These are phyloP conservation scores for Ambrosia hybrid DNA, from an alignment of 140 eudicot genomes.

Conservation along the genomic window DNA sequence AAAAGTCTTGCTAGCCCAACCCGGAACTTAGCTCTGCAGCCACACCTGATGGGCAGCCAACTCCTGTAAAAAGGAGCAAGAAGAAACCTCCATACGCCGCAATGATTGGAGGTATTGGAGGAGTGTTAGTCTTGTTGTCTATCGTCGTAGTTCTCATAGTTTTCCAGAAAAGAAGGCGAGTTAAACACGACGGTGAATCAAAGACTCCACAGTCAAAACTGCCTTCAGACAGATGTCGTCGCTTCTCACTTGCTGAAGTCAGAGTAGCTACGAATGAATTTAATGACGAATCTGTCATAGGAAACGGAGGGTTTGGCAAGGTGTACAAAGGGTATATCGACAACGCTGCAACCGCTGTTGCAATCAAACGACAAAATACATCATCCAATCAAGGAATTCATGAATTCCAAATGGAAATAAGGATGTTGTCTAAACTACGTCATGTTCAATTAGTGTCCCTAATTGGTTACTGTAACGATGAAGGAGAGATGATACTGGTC, in stretches of 20 bases:
- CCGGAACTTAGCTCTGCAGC: constrained; percentile 27
- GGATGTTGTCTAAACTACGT: constrained; percentile 49
- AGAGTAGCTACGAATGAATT: constrained; percentile 39
- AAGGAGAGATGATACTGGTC: constrained; percentile 55
- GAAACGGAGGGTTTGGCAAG: constrained; percentile 52
- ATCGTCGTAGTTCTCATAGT: constrained; percentile 19
- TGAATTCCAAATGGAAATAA: constrained; percentile 47
- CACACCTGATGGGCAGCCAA: neutral
- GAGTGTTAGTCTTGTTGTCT: constrained; percentile 24
- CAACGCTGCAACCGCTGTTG: constrained; percentile 37
- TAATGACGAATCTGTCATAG: constrained; percentile 34
- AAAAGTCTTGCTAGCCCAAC: constrained; percentile 45
- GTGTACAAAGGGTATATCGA: constrained; percentile 50
- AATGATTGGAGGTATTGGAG: constrained; percentile 38
- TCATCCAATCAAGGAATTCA: constrained; percentile 49
- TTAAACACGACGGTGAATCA: constrained; percentile 23
- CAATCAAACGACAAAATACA: constrained; percentile 47
- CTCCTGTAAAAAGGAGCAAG: neutral
- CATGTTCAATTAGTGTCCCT: constrained; percentile 57
- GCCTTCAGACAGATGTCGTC: constrained; percentile 33
- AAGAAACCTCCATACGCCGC: constrained; percentile 3
- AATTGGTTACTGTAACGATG: constrained; percentile 55
- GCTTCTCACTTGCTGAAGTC: constrained; percentile 38
- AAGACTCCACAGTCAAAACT: constrained; percentile 17
- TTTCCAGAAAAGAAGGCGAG: constrained; percentile 17